Evolutionary conservation across 306 rosid species (phyloP), one percentile per base, ranked within the genome.

Genomic region (Cyclanthera cordifolia): DNA sequence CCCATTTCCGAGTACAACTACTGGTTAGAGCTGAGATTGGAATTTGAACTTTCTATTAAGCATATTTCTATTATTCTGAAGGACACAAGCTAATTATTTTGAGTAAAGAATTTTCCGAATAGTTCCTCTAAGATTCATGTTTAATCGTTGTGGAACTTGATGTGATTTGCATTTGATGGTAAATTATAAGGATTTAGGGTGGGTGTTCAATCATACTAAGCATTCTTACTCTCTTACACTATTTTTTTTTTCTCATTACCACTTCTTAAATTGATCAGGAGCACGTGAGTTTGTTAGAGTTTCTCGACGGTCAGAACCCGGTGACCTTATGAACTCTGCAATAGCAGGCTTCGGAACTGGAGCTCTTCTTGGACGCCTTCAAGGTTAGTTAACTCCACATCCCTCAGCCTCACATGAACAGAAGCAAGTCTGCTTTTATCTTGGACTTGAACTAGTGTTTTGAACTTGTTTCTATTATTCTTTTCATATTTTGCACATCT

Each of bases 331-430:
- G 71, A 88, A 82, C 81, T 90, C 95, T 52, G 90, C 81, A 14
- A 71, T 85, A 53, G 99, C 97, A 0, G 99, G 97, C 54, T 82
- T 90, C 67, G 95, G 92, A 41, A 85, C 85, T 23, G 99, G 99
- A 79, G 90, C 91, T 71, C 59, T 93, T 77, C 90, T 90, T 11
- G 99, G 99, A 34, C 99, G 94, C 60, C 78, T 93, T 46, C 90
- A 93, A 76, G 95, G 99, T 93, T 70, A 72, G 10, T 37, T 8
- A 64, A 67, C 79, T 67, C 30, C 24, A 59, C 46, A n/a, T 84
- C 75, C 73, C 3, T 49, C 45, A 53, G 30, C 25, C 39, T 61
- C 41, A 37, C 43, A 34, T 10, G n/a, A 2, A 32, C 25, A 59
- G 21, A 32, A 27, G 64, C 64, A 56, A 56, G 20, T 5, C 5